These are phyloP conservation scores for Symbiodinium natans DNA, from an alignment of 73 alveolate genomes.

Conservation along the genomic window DNA sequence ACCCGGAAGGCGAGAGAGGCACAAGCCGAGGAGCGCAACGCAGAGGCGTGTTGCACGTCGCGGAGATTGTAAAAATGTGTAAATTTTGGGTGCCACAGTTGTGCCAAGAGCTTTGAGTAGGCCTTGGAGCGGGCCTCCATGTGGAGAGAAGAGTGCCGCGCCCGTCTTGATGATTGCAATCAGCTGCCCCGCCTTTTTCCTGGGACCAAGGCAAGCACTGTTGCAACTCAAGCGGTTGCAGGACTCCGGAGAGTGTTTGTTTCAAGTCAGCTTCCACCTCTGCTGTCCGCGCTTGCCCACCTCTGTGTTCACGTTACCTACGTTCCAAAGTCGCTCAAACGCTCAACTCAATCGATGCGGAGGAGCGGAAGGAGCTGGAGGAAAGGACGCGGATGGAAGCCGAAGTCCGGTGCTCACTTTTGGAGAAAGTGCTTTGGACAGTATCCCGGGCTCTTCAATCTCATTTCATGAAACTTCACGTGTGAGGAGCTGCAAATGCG, in stretches of 20 bases:
- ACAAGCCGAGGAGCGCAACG: neutral
- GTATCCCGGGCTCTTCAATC: no score
- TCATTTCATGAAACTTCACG: no score
- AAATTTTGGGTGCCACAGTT: no score
- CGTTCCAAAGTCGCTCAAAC: no score
- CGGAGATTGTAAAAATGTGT: no score
- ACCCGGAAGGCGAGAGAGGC: neutral
- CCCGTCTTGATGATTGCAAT: neutral
- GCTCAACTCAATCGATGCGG: neutral
- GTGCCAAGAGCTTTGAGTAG: neutral
- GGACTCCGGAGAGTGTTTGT: neutral
- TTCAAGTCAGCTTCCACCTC: no score
- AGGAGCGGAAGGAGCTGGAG: neutral
- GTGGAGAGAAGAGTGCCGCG: neutral
- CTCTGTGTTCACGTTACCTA: no score
- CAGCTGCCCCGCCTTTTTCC: neutral
- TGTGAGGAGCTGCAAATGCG: neutral
- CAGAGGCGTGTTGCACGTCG: neutral
- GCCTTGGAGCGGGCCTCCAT: slow-evolving; percentile 2
- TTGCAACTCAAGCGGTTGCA: neutral
- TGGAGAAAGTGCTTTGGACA: neutral
- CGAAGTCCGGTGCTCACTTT: neutral
- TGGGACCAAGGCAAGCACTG: neutral
- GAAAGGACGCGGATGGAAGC: slow-evolving; percentile 10
- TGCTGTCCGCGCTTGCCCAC: no score